Percentiles rank a stretch among this genome's conserved stretches.
phyloP scores from a whole-genome alignment of 805 yeast species.

The Kluyveromyces wickerhamii region DNA sequence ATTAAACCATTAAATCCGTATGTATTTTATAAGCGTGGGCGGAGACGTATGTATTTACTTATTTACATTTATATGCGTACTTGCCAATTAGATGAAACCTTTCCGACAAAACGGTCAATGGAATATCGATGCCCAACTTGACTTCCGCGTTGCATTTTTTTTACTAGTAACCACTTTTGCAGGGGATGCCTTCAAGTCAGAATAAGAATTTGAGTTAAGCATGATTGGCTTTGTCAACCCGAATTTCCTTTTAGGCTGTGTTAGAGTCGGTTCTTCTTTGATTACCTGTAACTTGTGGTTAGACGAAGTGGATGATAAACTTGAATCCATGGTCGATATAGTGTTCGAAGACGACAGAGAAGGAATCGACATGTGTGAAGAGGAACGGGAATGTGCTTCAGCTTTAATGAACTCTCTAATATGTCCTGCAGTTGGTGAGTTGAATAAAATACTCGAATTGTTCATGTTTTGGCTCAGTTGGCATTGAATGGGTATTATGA shows the following conservation, averaged over 20 bases:
- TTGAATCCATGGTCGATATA: constrained; percentile 17
- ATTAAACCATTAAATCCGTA: too few relatives aligned
- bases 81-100: too few relatives aligned
- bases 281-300: not conserved
- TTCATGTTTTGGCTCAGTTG: constrained; percentile 18
- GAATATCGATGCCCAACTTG: constrained; percentile 18
- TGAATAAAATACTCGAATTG: constrained; percentile 15
- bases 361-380: constrained; percentile 33
- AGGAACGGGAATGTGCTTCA: constrained; percentile 24
- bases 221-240: constrained; percentile 3
- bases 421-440: constrained; percentile 16
- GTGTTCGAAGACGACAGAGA: constrained; percentile 36
- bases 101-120: too few relatives aligned
- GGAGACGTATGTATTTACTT: too few relatives aligned
- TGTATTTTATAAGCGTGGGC: too few relatives aligned
- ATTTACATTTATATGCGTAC: too few relatives aligned
- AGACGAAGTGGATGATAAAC: not conserved
- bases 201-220: constrained; percentile 1
- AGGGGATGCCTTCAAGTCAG: constrained; percentile 1
- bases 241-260: not conserved
- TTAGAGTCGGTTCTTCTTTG: not conserved
- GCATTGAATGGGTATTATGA: constrained; percentile 63
- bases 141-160: constrained; percentile 7
- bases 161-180: not conserved
- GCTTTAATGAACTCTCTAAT: constrained; percentile 9